Evolutionary conservation across 2,329 filamentous ascomycete species (phyloP), one percentile per base, ranked within the genome.

Genomic region (Aspergillus caelatus): DNA sequence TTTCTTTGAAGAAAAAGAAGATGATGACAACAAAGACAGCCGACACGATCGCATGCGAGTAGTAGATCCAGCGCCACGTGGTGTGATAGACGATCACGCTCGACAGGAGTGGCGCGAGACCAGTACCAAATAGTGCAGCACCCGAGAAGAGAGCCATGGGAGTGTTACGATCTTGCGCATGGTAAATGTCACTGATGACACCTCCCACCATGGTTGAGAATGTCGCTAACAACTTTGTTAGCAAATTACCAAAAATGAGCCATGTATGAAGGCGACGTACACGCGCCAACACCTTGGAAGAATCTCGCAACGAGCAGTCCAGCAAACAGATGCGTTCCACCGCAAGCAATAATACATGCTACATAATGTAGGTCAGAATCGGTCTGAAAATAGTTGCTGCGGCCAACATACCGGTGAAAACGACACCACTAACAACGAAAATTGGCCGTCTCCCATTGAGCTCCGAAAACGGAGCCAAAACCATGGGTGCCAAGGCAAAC

Each of bases 171-270:
- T 91, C 89, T 63, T 91, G 81, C 11, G 91, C 88, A 55, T 89
- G 86, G 80, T 93, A 97, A 63, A 97, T 86, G 72, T 97, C 94
- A 57, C 91, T 90, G 46, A 97, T 90, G 4, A 97, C 91, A 4
- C 94, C 94, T n/a, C 94, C 94, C 0, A 96, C 90, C 85, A 97
- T 94, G 26, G 92, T 95, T 52, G 90, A 93, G 74, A 96, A 96
- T 0, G 86, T 88, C 39, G 75, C 78, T 80, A 28, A 3, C 41
- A 63, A 26, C 3, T 26, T 12, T 43, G n/a, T 50, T 30, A 50
- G 23, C 16, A 50, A 7, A 11, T 4, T 28, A 4, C 26, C 14
- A 14, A 45, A 30, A 43, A 76, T 58, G 0, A 6, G 14, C 14
- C 0, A 16, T 6, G 1, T 7, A 16, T 36, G 16, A 36, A 14